phyloP scores from a whole-genome alignment of 768 basidiomycete species.

The Tephrocybe sp. region DNA sequence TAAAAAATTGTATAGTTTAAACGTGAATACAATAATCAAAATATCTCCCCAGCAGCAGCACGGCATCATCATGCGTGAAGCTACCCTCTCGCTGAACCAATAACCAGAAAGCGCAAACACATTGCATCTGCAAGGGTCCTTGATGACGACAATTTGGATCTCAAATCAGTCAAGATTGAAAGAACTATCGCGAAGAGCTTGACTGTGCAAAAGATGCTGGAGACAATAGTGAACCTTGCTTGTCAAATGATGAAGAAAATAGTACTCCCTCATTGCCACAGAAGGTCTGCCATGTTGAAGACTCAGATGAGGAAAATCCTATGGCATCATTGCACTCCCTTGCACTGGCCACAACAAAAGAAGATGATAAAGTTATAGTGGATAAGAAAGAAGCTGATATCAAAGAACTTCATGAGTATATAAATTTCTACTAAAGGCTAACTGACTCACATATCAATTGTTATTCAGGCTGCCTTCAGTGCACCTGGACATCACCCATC shows the following conservation, averaged over 20 bases:
- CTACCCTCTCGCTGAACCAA: background rate
- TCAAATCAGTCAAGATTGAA: background rate
- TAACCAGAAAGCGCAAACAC: background rate
- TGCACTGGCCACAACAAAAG: background rate
- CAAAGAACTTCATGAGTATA: background rate
- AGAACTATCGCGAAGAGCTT: background rate
- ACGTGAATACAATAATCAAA: background rate
- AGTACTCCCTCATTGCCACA: background rate
- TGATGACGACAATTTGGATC: background rate
- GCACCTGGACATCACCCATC: conserved; percentile 26
- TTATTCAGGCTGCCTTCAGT: background rate
- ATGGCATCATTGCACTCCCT: background rate
- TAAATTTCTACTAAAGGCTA: background rate
- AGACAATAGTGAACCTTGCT: background rate
- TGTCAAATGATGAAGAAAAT: background rate
- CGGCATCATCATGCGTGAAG: background rate
- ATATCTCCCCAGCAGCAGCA: background rate
- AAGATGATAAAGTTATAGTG: background rate
- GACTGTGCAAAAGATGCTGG: background rate
- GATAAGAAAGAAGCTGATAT: background rate
- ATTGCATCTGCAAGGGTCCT: background rate
- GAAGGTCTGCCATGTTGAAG: background rate
- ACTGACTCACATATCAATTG: no score
- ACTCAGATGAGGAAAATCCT: background rate
- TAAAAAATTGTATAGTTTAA: background rate